These are phyloP conservation scores for Backusella macrospora DNA, from an alignment of 192 early-diverging fungal genomes.

Conservation along the genomic window DNA sequence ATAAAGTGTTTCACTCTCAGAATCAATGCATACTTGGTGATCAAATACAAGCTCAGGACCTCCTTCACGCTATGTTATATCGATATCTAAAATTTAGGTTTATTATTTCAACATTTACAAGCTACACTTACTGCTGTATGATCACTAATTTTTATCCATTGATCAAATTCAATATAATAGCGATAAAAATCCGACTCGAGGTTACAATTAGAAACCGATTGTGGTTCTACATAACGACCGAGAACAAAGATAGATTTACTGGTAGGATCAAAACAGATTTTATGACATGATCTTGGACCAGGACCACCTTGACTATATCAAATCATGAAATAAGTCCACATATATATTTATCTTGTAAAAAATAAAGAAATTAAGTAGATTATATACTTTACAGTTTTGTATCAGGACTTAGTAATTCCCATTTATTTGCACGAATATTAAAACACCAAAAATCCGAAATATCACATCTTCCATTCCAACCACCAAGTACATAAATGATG, in stretches of 20 bases:
- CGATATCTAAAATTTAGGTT: neutral
- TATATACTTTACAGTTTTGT: conserved; percentile 61
- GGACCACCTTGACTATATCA: conserved; percentile 79
- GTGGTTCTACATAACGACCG: conserved; percentile 85
- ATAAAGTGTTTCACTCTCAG: conserved; percentile 69
- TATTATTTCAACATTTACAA: neutral
- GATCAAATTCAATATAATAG: conserved; percentile 69
- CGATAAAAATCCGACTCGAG: conserved; percentile 88
- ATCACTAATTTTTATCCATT: conserved; percentile 74
- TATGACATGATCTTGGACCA: conserved; percentile 87
- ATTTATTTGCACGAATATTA: conserved; percentile 58
- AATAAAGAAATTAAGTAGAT: no score
- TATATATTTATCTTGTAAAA: neutral
- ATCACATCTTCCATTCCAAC: conserved; percentile 90
- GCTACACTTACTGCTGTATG: conserved; percentile 70
- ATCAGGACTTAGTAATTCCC: conserved; percentile 79
- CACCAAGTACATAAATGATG: conserved; percentile 87
- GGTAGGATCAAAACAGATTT: conserved; percentile 85
- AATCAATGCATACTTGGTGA: conserved; percentile 92
- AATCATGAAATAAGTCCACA: neutral
- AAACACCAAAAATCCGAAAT: conserved; percentile 91
- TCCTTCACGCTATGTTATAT: conserved; percentile 60
- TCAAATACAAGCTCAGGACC: conserved; percentile 92
- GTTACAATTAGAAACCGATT: conserved; percentile 63
- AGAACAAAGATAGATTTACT: conserved; percentile 77